phyloP scores from a whole-genome alignment of 768 basidiomycete species.

The Amanita fuliginea region DNA sequence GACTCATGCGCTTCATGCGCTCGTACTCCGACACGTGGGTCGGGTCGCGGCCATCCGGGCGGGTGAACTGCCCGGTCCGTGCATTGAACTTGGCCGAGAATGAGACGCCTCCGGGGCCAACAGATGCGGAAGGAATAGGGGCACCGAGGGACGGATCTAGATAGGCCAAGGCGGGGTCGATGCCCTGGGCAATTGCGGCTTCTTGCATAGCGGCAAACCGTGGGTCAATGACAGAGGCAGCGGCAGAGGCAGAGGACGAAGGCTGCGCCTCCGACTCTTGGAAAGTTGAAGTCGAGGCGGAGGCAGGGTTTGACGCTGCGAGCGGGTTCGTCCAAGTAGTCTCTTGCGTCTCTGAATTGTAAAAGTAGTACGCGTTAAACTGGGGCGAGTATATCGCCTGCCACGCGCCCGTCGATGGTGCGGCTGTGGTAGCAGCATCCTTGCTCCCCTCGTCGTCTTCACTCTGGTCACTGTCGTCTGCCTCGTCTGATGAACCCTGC shows the following conservation, averaged over 20 bases:
- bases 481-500: background rate
- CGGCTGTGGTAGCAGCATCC: slow-evolving; percentile 4
- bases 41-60: slow-evolving; percentile 58
- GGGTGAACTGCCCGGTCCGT: slow-evolving; percentile 68
- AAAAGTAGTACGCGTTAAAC: slow-evolving; percentile 80
- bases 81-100: slow-evolving; percentile 74
- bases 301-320: slow-evolving; percentile 20
- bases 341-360: slow-evolving; percentile 61
- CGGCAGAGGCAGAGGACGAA: slow-evolving; percentile 15
- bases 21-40: slow-evolving; percentile 72
- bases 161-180: slow-evolving; percentile 72
- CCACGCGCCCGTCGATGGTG: slow-evolving; percentile 33
- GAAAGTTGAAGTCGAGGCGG: slow-evolving; percentile 15
- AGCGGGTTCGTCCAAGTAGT: slow-evolving; percentile 83
- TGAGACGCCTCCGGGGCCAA: slow-evolving; percentile 23
- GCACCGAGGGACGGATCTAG: slow-evolving; percentile 66
- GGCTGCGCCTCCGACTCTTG: slow-evolving; percentile 12
- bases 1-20: slow-evolving; percentile 76
- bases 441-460: background rate
- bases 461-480: background rate
- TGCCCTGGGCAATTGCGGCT: slow-evolving; percentile 68
- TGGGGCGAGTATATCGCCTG: slow-evolving; percentile 74
- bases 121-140: slow-evolving; percentile 14
- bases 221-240: too few relatives aligned
- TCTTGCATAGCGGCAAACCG: slow-evolving; percentile 47